Base-by-base conservation (phyloP, 2,329 filamentous ascomycete species). In the Aspergillus uvarum region DNA sequence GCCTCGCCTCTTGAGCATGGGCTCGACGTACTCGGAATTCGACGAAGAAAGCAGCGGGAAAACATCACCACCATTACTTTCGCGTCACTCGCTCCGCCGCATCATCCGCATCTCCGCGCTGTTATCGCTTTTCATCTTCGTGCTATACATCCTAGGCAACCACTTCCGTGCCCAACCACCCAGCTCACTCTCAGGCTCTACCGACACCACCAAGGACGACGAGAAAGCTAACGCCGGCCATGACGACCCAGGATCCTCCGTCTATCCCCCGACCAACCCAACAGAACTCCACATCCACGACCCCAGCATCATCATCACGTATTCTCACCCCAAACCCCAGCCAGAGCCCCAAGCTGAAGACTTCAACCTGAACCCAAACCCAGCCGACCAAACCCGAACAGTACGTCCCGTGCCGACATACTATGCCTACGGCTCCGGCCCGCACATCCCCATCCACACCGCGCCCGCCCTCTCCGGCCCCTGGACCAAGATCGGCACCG, bases 361-460 rank as follows among this genome's bases (percentile, higher is more conserved):
- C 38, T 35, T 3, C 32, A 12, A 16, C 11, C 32, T 10, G 10
- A 16, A 35, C 12, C 11, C 12, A 16, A 16, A 69, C 56, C 16
- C 26, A 29, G 26, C 26, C 26, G 7, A 29, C 26, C 7, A 29
- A 0, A 3, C 7, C 26, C 26, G 26, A 0, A 29, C 26, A 29
- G 26, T 8, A 29, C 26, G 26, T 29, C 26, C 26, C 26, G 26
- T 29, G 5, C 16, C 5, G 14, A 35, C 32, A 35, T 74, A 69
- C 53, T 74, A 74, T 56, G 63, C 70, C 8, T 75, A 75, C 58
- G 66, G 72, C 65, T 71, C 74, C 7, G 72, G 71, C 10, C 59
- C 69, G 14, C 68, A 71, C 47, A 73, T 75, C 44, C 52, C 63
- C 47, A 74, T 75, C 44, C 66, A 71, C 52, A 63, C 68, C 4